Evolutionary conservation across 2,329 filamentous ascomycete genomes (phyloP), one percentile per base, ranked within the genome.

Genomic region (Pleomassaria siparia): DNA sequence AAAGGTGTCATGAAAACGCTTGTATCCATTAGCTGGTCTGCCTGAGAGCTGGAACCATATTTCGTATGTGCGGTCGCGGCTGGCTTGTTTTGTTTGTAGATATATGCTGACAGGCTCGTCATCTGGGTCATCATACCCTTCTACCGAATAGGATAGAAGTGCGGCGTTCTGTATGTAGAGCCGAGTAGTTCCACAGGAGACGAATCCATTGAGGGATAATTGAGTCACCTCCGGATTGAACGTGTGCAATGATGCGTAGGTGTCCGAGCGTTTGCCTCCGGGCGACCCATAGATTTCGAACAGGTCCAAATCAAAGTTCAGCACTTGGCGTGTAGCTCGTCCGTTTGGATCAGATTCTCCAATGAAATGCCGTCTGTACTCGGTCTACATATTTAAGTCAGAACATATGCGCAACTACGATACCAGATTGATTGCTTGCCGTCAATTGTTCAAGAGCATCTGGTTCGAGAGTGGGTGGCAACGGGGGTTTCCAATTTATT

Each of bases 21-120:
- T 52, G 58, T 94, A 95, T 29, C 84, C 82, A 0, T 52, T 22
- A 0, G 82, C 74, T 0, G 89, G 86, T 37, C 5, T 22, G 1
- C 47, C 53, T 1, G 59, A 59, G 1, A 95, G 67, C 9, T 76
- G 76, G 60, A 91, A 94, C 74, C 85, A 92, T 0, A 89, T 65
- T 10, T 75, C 64, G 12, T 64, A 51, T 13, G 60, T 21, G 0
- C 2, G 1, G 10, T 62, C 61, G 1, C 60, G 59, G 0, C 59
- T 42, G 1, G 59, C 66, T 0, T 49, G 12, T 3, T 71, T 43
- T 0, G 87, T 87, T 15, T 82, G 78, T 2, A 92, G 77, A 79
- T 85, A 91, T 1, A 91, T 76, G 13, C 79, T 70, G 12, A 37
- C n/a, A 8, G 84, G 76, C 0, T 59, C 62, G 0, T 79, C 76